These are phyloP conservation scores for Leptographium lundbergii DNA, from an alignment of 2,329 filamentous ascomycete species.

Conservation along the genomic window DNA sequence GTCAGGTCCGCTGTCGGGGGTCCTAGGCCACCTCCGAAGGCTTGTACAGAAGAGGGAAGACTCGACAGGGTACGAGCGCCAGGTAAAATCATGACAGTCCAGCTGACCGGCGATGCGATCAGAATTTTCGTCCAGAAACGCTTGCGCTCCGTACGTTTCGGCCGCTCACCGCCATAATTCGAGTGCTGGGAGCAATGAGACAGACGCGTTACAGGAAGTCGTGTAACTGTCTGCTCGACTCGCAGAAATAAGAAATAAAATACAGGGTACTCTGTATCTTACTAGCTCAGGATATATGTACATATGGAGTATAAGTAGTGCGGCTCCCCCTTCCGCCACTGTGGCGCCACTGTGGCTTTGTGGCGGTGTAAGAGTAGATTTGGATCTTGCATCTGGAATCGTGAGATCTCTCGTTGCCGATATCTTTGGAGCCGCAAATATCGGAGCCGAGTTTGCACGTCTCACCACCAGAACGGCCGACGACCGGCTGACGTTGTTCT, in stretches of 20 bases:
- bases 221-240: too few species aligned
- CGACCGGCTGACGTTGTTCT: too few species aligned
- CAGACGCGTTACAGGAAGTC: background rate
- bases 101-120: background rate
- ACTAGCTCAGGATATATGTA: too few species aligned
- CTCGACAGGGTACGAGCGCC: too few species aligned
- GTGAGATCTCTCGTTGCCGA: too few species aligned
- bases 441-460: too few species aligned
- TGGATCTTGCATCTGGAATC: background rate
- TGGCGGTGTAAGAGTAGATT: background rate
- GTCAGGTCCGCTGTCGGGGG: background rate
- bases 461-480: too few species aligned
- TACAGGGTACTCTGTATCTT: too few species aligned
- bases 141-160: background rate
- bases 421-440: too few species aligned
- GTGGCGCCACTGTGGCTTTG: background rate
- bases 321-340: too few species aligned
- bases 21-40: background rate
- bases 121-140: background rate
- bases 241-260: too few species aligned
- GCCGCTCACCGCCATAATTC: background rate
- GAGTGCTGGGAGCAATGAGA: background rate
- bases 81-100: background rate
- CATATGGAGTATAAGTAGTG: too few species aligned
- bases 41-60: background rate